phyloP scores from a whole-genome alignment of 768 basidiomycete species.

The Suillus weaverae region DNA sequence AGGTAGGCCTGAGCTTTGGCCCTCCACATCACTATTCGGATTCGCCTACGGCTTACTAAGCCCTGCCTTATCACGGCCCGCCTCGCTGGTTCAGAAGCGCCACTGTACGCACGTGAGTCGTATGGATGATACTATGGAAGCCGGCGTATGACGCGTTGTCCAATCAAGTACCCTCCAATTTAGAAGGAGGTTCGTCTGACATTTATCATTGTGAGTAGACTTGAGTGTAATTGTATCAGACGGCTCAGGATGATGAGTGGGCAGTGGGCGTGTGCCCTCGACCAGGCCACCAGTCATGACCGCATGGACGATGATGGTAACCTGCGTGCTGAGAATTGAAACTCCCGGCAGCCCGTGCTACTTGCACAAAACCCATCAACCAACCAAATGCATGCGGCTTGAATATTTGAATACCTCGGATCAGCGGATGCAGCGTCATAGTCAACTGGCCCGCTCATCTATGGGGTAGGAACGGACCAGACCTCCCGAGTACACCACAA shows the following conservation, averaged over 20 bases:
- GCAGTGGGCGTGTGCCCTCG: not conserved
- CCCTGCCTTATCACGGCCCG: too few relatives aligned
- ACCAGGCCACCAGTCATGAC: not conserved
- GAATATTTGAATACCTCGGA: too few relatives aligned
- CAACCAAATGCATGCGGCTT: too few relatives aligned
- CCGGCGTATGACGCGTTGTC: not conserved
- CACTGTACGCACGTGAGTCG: too few relatives aligned
- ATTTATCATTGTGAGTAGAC: not conserved
- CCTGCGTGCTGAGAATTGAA: not conserved
- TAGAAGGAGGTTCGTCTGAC: not conserved
- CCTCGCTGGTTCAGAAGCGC: too few relatives aligned
- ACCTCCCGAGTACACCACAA: too few relatives aligned
- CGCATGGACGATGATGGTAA: not conserved
- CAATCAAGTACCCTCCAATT: not conserved
- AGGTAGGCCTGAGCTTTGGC: too few relatives aligned
- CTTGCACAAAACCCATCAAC: not conserved
- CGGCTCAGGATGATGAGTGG: not conserved
- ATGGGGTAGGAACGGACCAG: too few relatives aligned
- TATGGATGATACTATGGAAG: not conserved
- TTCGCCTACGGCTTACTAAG: too few relatives aligned
- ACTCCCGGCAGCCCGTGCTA: not conserved
- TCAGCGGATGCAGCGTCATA: too few relatives aligned
- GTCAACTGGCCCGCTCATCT: too few relatives aligned
- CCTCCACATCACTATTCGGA: conserved; percentile 17
- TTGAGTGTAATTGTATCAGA: not conserved